Base-by-base conservation (phyloP, 106 monocot species). In the Dendrobium officinale region DNA sequence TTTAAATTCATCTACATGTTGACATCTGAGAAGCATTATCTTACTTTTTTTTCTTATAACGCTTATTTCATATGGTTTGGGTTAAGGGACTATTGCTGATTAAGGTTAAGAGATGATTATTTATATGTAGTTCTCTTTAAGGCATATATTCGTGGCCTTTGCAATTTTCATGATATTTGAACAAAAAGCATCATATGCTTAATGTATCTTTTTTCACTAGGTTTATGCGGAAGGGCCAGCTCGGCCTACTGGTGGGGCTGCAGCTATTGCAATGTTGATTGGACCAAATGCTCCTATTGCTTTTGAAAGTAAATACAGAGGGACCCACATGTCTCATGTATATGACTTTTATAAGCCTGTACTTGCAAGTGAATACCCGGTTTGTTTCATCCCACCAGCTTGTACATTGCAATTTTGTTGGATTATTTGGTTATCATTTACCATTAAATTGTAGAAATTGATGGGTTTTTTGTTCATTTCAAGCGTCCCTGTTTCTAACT, bases 311-410 rank as follows among this genome's bases (percentile, higher is more conserved):
- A 97, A 98, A 91, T 91, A 80, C 20, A 88, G 88, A 55, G 97
- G 88, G 77, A 90, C 91, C n/a, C 94, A 98, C 82, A 98, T 98
- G 97, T 56, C 88, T 82, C 97, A 98, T 83, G 94, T 95, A 77
- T 98, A 98, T 88, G 97, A 98, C 79, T 98, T 98, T 77, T 98
- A 98, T 85, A 98, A 98, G 84, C 97, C 97, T 19, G 79, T 95
- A 79, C 90, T 98, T 79, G 92, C 97, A n/a, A 98, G 97, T 64
- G 97, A 98, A 92, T 98, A 98, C 83, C 97, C 97, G 85, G 97
- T 98, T 88, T 80, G 92, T 77, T 85, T 80, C 55, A 29, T 84
- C 22, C 55, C 26, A 27, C 27, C 26, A 17, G 2, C n/a, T 43
- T 20, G 68, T 79, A 48, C 48, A n/a, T 48, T 7, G 8, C n/a